Evolutionary conservation across 441 rosid genomes (phyloP).

Genomic region (Macaranga tanarius): DNA sequence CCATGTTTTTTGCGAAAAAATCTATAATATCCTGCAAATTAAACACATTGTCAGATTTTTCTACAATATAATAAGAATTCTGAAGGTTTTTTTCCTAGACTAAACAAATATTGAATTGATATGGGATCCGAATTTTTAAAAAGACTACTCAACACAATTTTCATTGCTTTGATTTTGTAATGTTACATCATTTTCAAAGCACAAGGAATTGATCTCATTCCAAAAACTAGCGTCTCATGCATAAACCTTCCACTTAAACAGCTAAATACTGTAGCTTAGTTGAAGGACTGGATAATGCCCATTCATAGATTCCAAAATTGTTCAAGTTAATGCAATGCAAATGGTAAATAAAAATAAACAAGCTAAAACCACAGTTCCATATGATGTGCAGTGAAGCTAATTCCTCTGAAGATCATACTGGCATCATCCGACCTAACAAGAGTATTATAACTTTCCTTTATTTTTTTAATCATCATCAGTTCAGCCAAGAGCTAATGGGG

Average conservation of each 20-base stretch:
- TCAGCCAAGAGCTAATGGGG: neutral
- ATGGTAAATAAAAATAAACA: neutral
- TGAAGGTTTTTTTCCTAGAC: neutral
- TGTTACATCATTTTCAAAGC: neutral
- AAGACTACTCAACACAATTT: neutral
- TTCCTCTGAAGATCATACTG: neutral
- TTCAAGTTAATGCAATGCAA: neutral
- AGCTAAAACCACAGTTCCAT: neutral
- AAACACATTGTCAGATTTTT: slow-evolving; percentile 18
- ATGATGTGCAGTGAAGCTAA: neutral
- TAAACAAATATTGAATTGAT: too few relatives aligned
- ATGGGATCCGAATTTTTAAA: neutral
- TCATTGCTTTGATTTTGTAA: neutral
- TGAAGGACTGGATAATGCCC: neutral
- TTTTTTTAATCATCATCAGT: neutral
- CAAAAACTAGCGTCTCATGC: neutral
- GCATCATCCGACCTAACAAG: neutral
- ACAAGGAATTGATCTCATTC: neutral
- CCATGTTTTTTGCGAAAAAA: slow-evolving; percentile 70
- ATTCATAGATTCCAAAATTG: neutral
- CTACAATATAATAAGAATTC: neutral
- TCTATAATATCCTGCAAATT: slow-evolving; percentile 69
- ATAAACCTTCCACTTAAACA: neutral
- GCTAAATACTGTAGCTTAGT: neutral
- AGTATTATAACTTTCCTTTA: neutral